Evolutionary conservation across 768 basidiomycete species (phyloP).

Genomic region (Amyloporia xantha): DNA sequence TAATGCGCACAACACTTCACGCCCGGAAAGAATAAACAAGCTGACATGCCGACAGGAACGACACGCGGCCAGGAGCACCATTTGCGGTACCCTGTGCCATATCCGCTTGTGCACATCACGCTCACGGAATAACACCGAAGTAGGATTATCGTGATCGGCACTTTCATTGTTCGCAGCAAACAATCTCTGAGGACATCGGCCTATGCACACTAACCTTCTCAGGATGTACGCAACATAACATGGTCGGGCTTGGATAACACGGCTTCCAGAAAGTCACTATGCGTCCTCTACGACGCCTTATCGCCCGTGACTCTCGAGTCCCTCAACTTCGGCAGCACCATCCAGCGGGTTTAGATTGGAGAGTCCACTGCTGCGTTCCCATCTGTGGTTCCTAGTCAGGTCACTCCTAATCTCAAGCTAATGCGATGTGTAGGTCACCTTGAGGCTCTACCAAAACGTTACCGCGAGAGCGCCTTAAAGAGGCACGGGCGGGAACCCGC

Average conservation of each 20-base stretch:
- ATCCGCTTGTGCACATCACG: neutral
- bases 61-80: neutral
- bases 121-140: neutral
- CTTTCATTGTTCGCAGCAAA: neutral
- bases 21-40: too few species aligned
- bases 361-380: neutral
- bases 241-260: neutral
- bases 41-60: too few species aligned
- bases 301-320: neutral
- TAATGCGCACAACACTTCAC: neutral
- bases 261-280: neutral
- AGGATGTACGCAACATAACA: neutral
- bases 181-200: conserved; percentile 1
- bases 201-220: neutral
- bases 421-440: neutral
- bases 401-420: neutral
- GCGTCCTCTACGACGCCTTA: neutral
- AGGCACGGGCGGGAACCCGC: neutral
- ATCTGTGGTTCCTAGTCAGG: neutral
- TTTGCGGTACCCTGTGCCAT: neutral
- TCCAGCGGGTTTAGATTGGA: neutral
- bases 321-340: neutral
- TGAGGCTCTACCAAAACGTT: neutral
- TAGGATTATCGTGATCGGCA: conserved; percentile 6
- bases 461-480: neutral